Percentiles rank a stretch among this genome's conserved stretches.
phyloP scores from a whole-genome alignment of 768 basidiomycete genomes.

The Phlebiopsis gigantea region DNA sequence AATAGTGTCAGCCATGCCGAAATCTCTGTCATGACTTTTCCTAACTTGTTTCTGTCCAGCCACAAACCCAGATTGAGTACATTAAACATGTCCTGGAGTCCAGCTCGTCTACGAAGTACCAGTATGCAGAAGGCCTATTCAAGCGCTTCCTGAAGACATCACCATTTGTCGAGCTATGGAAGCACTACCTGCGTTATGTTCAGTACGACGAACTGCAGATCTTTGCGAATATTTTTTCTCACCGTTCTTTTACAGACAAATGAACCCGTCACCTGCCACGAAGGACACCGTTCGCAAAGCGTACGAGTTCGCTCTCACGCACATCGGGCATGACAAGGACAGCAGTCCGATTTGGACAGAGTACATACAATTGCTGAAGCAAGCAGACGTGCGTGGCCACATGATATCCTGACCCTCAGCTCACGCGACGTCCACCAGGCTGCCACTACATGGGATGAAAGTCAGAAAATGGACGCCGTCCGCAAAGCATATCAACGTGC shows the following conservation, averaged over 20 bases:
- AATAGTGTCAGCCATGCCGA: slow-evolving; percentile 70
- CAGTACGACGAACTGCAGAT: slow-evolving; percentile 41
- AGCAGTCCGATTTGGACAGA: slow-evolving; percentile 92
- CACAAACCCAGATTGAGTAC: slow-evolving; percentile 80
- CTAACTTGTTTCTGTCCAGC: slow-evolving; percentile 36
- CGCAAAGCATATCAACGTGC: slow-evolving; percentile 92
- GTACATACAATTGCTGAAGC: slow-evolving; percentile 84
- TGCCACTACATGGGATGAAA: slow-evolving; percentile 88
- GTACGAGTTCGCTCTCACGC: slow-evolving; percentile 88
- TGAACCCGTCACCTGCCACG: slow-evolving; percentile 60
- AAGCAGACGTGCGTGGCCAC: slow-evolving; percentile 72
- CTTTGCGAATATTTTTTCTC: too few relatives aligned
- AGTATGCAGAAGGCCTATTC: slow-evolving; percentile 84
- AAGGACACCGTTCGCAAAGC: slow-evolving; percentile 80
- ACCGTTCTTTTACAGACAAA: slow-evolving; percentile 41
- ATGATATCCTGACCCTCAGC: slow-evolving; percentile 4
- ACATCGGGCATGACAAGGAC: slow-evolving; percentile 89
- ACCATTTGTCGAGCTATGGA: slow-evolving; percentile 87
- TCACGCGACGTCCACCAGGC: slow-evolving; percentile 33
- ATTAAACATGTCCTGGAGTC: slow-evolving; percentile 65
- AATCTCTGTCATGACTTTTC: slow-evolving; percentile 21
- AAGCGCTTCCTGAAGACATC: slow-evolving; percentile 80
- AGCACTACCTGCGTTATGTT: slow-evolving; percentile 91
- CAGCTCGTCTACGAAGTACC: slow-evolving; percentile 51
- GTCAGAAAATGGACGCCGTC: slow-evolving; percentile 91